phyloP scores from a whole-genome alignment of 2,329 filamentous ascomycete species.

The Colletotrichum lupini region DNA sequence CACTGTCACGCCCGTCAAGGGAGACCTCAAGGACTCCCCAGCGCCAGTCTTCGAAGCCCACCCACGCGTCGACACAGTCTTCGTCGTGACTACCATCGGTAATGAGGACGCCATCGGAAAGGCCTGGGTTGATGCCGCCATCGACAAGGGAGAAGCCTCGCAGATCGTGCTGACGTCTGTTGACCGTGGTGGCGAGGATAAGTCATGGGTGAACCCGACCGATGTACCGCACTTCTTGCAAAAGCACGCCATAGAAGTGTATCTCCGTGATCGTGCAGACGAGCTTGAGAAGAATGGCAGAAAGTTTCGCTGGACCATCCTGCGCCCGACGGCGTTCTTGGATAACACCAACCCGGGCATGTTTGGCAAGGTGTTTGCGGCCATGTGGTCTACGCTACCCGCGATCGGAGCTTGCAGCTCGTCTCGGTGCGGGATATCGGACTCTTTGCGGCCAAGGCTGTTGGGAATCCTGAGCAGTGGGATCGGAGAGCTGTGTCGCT shows the following conservation, averaged over 20 bases:
- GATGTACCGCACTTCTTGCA: slow-evolving; percentile 39
- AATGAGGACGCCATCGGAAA: slow-evolving; percentile 40
- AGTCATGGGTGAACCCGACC: slow-evolving; percentile 39
- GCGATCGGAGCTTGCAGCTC: slow-evolving; percentile 40
- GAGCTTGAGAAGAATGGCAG: slow-evolving; percentile 6
- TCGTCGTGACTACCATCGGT: slow-evolving; percentile 42
- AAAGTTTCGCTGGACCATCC: slow-evolving; percentile 38
- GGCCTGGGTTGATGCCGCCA: slow-evolving; percentile 40
- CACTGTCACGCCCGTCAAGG: slow-evolving; percentile 37
- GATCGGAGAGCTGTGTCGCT: slow-evolving; percentile 31
- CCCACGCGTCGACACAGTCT: slow-evolving; percentile 39
- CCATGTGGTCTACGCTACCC: slow-evolving; percentile 41
- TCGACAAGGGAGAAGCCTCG: slow-evolving; percentile 55
- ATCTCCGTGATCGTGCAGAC: slow-evolving; percentile 33
- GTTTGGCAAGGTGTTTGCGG: slow-evolving; percentile 43
- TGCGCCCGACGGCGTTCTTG: slow-evolving; percentile 43
- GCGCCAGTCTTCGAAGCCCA: slow-evolving; percentile 37
- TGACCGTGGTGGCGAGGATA: slow-evolving; percentile 41
- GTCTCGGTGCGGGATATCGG: slow-evolving; percentile 43
- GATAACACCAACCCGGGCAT: slow-evolving; percentile 42
- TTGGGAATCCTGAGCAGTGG: slow-evolving; percentile 35
- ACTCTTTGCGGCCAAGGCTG: slow-evolving; percentile 35
- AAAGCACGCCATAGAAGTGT: slow-evolving; percentile 37
- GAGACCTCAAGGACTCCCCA: slow-evolving; percentile 35
- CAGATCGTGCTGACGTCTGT: slow-evolving; percentile 46